phyloP scores from a whole-genome alignment of 371 early-diverging fungal species.

The Lichtheimia hyalospora region DNA sequence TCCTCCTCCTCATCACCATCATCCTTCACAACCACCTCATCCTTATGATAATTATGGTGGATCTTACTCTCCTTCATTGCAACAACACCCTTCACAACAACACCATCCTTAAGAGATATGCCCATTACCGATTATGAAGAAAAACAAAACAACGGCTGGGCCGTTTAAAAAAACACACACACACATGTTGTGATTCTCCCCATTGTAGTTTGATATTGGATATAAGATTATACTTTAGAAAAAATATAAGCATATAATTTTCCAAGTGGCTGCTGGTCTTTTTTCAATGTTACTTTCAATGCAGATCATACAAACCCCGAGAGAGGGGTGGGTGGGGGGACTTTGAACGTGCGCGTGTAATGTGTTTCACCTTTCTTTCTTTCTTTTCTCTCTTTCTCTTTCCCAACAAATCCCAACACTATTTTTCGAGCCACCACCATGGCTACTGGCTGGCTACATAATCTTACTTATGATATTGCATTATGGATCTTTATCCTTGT shows the following conservation, averaged over 20 bases:
- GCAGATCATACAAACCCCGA: too few relatives aligned
- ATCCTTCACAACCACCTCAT: neutral
- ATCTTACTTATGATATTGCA: constrained; percentile 35
- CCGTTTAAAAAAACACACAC: neutral
- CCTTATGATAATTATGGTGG: neutral
- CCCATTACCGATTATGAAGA: too few relatives aligned
- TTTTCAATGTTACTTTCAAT: too few relatives aligned
- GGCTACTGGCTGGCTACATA: constrained; percentile 5
- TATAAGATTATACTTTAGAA: too few relatives aligned
- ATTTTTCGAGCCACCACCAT: neutral
- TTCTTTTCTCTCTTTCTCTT: constrained; percentile 6
- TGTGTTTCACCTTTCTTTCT: neutral
- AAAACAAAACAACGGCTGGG: constrained; percentile 1
- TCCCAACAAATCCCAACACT: neutral
- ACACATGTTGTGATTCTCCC: too few relatives aligned
- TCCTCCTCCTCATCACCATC: neutral
- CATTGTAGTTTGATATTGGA: too few relatives aligned
- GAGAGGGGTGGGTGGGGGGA: too few relatives aligned
- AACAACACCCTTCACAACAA: neutral
- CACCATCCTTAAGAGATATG: constrained; percentile 3
- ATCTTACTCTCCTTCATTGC: neutral
- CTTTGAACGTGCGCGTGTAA: too few relatives aligned
- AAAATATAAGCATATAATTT: too few relatives aligned
- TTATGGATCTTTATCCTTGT: constrained; percentile 62
- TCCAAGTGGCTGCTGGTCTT: too few relatives aligned